These are phyloP conservation scores for Monosporozyma aerobia DNA, from an alignment of 805 yeast species.

Conservation along the genomic window DNA sequence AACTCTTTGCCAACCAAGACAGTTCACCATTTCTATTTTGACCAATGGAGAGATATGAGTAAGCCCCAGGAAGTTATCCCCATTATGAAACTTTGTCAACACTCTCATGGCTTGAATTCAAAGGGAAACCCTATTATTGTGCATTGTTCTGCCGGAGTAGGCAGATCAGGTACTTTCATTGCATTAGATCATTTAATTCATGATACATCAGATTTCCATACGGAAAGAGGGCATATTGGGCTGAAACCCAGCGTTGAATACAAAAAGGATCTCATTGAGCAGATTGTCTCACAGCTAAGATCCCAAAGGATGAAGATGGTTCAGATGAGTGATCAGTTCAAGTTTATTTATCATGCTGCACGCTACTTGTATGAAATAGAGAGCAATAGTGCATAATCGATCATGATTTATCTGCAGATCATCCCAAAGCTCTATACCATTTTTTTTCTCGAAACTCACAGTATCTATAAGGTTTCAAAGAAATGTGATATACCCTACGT, in stretches of 20 bases:
- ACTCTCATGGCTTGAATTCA: slow-evolving; percentile 24
- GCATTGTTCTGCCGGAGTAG: slow-evolving; percentile 97
- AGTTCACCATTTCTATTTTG: slow-evolving; percentile 59
- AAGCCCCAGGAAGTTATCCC: slow-evolving; percentile 39
- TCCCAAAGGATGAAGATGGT: slow-evolving; percentile 31
- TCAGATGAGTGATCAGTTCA: slow-evolving; percentile 27
- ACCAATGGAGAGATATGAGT: slow-evolving; percentile 79
- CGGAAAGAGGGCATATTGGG: slow-evolving; percentile 1
- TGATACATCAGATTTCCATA: slow-evolving; percentile 20
- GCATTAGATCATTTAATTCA: slow-evolving; percentile 34
- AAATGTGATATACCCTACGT: no score
- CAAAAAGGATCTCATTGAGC: slow-evolving; percentile 26
- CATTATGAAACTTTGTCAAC: slow-evolving; percentile 24
- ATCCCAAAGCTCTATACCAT: neutral
- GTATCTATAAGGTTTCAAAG: neutral
- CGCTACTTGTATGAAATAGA: slow-evolving; percentile 8
- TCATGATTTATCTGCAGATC: no score
- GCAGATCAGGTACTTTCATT: slow-evolving; percentile 86
- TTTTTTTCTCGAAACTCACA: neutral
- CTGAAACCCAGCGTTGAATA: slow-evolving; percentile 5
- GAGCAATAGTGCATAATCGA: neutral
- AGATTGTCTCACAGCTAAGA: slow-evolving; percentile 27
- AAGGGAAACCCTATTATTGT: slow-evolving; percentile 48
- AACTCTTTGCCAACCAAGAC: slow-evolving; percentile 31
- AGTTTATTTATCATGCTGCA: slow-evolving; percentile 29